Evolutionary conservation across 106 monocot genomes (phyloP).

Genomic region (Dendrobium catenatum): DNA sequence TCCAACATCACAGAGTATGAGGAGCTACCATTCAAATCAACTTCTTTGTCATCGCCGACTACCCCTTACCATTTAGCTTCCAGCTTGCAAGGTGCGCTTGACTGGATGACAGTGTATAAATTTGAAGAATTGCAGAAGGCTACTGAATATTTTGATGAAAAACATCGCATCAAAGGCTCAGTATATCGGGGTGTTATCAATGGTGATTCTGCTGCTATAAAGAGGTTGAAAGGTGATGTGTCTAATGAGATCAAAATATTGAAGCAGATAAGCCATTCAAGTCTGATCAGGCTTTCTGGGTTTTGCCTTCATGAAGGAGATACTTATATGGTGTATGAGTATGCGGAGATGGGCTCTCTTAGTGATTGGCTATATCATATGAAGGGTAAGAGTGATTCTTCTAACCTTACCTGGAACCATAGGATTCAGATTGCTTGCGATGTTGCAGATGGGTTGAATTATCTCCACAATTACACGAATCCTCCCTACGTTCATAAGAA

Average conservation of each 20-base stretch:
- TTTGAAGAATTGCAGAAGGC: constrained; percentile 63
- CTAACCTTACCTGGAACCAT: constrained; percentile 54
- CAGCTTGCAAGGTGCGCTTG: constrained; percentile 38
- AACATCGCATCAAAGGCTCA: constrained; percentile 44
- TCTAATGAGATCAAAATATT: constrained; percentile 63
- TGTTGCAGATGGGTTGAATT: constrained; percentile 76
- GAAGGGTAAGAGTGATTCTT: background rate
- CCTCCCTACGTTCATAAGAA: constrained; percentile 82
- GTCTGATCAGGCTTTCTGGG: constrained; percentile 67
- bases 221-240: constrained; percentile 58
- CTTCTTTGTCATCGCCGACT: background rate
- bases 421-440: constrained; percentile 68
- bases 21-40: background rate
- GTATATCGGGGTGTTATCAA: constrained; percentile 74
- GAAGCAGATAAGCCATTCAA: constrained; percentile 73
- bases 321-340: constrained; percentile 89
- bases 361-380: constrained; percentile 54
- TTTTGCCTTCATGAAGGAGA: constrained; percentile 60
- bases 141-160: constrained; percentile 48
- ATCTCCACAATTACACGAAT: constrained; percentile 67
- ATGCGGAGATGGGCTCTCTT: constrained; percentile 63
- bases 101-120: constrained; percentile 62
- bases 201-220: constrained; percentile 63
- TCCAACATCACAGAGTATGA: background rate
- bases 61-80: constrained; percentile 10